Base-by-base conservation (phyloP, 2,329 filamentous ascomycete species). In the Hymenoscyphus occultus region DNA sequence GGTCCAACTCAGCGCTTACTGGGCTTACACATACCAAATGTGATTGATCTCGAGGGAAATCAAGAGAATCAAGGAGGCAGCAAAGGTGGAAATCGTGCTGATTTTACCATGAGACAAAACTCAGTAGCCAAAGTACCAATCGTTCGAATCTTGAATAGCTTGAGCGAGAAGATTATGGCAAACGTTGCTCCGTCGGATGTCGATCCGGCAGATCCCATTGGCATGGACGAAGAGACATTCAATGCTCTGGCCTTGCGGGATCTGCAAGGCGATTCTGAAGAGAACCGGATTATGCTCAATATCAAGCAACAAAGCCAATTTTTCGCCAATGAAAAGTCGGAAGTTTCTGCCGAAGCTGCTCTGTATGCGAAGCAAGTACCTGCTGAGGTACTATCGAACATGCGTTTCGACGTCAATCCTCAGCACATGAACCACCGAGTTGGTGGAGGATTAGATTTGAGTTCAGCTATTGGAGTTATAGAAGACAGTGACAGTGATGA, bases 91-190 rank as follows among this genome's bases (percentile, higher is more conserved):
- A 98, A 99, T 76, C 84, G 90, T 61, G 92, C 94, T 63, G 93
- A 98, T 75, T 80, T 90, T 42, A 95, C 96, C 69, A 97, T 98
- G 92, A 86, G 92, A 40, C 92, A 93, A 1, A 83, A 83, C 2
- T 83, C 87, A 12, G 80, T 85, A 58, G 86, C 89, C 57, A 94
- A 95, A 74, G 89, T 95, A 1, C 93, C 93, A 12, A 96, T 98
- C 67, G 89, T 98, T 69, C 88, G 90, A 67, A 93, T 92, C 0
- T 81, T 99, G 64, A 99, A 99, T 76, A 92, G 85, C 67, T 84
- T 98, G 64, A 97, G 92, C 72, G 92, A 95, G 77, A 97, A 96
- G 78, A 90, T 99, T 75, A 90, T 99, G 84, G 90, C 90, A 59
- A 90, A 93, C 69, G 92, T 97, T 12, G 86, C 90, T 1, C 90